These are phyloP conservation scores for Botrytis sinoallii DNA, from an alignment of 2,329 filamentous ascomycete species.

Conservation along the genomic window DNA sequence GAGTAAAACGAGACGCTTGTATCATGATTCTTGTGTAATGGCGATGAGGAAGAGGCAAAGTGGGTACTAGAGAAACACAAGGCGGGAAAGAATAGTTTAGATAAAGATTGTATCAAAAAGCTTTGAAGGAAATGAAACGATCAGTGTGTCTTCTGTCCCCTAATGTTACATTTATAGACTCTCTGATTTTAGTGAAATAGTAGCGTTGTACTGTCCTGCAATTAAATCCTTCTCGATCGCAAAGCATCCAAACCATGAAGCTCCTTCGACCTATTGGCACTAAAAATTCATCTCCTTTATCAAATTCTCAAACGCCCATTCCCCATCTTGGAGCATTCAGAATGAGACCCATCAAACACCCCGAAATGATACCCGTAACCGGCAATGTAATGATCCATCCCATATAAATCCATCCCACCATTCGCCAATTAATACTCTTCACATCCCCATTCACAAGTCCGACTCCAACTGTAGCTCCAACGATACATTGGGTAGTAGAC, in stretches of 20 bases:
- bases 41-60: background rate
- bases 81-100: background rate
- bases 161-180: background rate
- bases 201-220: background rate
- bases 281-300: too few relatives aligned
- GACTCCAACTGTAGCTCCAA: constrained; percentile 72
- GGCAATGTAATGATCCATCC: constrained; percentile 53
- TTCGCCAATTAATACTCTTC: constrained; percentile 72
- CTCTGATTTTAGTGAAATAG: background rate
- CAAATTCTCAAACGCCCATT: background rate
- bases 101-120: background rate
- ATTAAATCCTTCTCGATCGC: background rate
- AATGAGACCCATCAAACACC: constrained; percentile 16
- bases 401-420: constrained; percentile 61
- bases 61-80: background rate
- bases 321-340: constrained; percentile 16
- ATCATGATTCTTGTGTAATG: background rate
- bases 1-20: background rate
- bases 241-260: background rate
- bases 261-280: background rate
- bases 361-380: constrained; percentile 19
- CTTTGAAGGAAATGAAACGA: background rate
- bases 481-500: constrained; percentile 78
- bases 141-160: background rate
- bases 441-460: constrained; percentile 70